Evolutionary conservation across 306 rosid species (phyloP).

Genomic region (Trifolium subterraneum): DNA sequence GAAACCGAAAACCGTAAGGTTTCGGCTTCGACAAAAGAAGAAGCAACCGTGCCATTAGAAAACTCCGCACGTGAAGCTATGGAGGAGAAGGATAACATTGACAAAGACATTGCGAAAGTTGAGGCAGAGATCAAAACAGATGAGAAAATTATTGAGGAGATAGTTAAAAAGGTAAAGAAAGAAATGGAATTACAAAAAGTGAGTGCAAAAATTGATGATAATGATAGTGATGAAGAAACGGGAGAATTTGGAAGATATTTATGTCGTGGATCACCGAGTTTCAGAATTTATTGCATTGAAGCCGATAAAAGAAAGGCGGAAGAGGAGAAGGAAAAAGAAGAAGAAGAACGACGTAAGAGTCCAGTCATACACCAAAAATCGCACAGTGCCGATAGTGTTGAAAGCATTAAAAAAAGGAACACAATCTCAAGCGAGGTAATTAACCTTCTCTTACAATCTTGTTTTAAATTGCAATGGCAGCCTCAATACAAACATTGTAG

Average conservation of each 20-base stretch:
- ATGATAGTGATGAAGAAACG: slow-evolving; percentile 15
- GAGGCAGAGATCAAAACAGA: neutral
- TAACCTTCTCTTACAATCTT: neutral
- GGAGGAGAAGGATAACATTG: slow-evolving; percentile 4
- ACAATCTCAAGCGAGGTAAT: slow-evolving; percentile 33
- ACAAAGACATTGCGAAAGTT: neutral
- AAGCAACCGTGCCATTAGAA: neutral
- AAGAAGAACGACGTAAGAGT: slow-evolving; percentile 50
- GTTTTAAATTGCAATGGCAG: neutral
- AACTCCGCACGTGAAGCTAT: neutral
- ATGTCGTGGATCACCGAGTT: slow-evolving; percentile 79
- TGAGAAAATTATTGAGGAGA: neutral
- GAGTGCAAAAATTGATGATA: neutral
- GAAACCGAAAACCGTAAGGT: neutral
- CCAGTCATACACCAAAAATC: slow-evolving; percentile 40
- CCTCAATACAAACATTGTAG: neutral
- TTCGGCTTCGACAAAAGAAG: slow-evolving; percentile 15
- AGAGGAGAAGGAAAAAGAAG: slow-evolving; percentile 12
- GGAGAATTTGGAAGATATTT: slow-evolving; percentile 18
- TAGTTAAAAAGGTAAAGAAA: neutral
- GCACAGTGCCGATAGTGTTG: slow-evolving; percentile 40
- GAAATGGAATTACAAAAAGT: slow-evolving; percentile 13
- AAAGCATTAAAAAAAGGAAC: slow-evolving; percentile 3
- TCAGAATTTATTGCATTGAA: slow-evolving; percentile 68
- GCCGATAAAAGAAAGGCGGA: slow-evolving; percentile 21